Percentiles rank a stretch among this genome's conserved stretches.
phyloP scores from a whole-genome alignment of 2,329 filamentous ascomycete species.

The Colletotrichum truncatum region DNA sequence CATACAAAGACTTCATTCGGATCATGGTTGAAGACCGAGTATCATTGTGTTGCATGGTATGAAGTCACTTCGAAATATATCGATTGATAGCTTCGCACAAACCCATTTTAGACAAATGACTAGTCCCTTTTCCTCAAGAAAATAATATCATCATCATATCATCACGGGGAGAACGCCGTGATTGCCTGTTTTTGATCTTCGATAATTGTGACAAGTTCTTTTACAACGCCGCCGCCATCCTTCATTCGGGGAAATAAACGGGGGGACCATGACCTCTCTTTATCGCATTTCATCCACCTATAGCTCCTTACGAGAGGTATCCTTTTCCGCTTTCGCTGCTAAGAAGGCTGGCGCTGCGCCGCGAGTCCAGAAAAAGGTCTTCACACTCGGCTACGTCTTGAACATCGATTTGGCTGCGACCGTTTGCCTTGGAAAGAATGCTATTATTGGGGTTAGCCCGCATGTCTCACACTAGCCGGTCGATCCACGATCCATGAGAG shows the following conservation, averaged over 20 bases:
- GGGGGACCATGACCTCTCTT: slow-evolving; percentile 1
- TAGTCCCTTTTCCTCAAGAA: not conserved
- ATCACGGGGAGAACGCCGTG: slow-evolving; percentile 9
- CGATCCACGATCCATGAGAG: slow-evolving; percentile 17
- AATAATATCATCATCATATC: not conserved
- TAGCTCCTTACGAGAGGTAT: slow-evolving; percentile 66
- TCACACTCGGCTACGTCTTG: slow-evolving; percentile 84
- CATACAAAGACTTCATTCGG: no score
- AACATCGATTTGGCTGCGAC: slow-evolving; percentile 78
- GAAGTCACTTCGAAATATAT: no score
- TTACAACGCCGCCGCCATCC: slow-evolving; percentile 29
- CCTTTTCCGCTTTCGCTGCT: slow-evolving; percentile 68
- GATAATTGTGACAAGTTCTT: slow-evolving; percentile 30
- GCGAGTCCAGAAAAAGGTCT: slow-evolving; percentile 84
- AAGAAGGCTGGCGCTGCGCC: slow-evolving; percentile 78
- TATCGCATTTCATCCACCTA: not conserved
- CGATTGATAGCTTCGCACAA: no score
- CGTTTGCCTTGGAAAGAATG: slow-evolving; percentile 88
- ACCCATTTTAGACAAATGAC: not conserved
- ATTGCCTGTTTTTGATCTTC: slow-evolving; percentile 16
- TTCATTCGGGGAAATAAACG: slow-evolving; percentile 7
- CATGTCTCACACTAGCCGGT: slow-evolving; percentile 39
- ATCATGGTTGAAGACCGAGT: no score
- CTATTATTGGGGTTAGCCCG: slow-evolving; percentile 52
- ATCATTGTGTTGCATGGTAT: no score